Base-by-base conservation (phyloP, 805 yeast species). In the Pichia manshurica region DNA sequence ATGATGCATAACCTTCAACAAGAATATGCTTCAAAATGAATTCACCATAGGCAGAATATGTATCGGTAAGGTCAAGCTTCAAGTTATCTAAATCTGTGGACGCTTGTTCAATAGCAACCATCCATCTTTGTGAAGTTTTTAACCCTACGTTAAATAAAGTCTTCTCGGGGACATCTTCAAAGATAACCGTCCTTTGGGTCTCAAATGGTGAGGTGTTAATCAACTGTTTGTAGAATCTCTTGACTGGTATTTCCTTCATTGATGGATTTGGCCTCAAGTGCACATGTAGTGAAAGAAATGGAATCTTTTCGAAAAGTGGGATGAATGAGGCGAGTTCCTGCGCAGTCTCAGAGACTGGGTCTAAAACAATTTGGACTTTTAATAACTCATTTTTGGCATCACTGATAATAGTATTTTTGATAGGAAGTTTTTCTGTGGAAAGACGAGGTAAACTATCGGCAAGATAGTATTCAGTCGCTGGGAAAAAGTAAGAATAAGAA, bases 261-360 rank as follows among this genome's bases (percentile, higher is more conserved):
- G 45, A 25, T 8, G 42, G 32, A 9, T 29, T 25, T 1, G 96
- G 96, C 45, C 79, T 76, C 25, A 88, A 54, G 4, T 78, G 56
- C 0, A 89, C 64, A 19, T 72, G 71, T 5, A 82, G 58, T 19
- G 77, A 75, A 4, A 84, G 71, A 55, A 75, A 79, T 1, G 76
- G 64, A 23, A 83, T 52, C 0, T 76, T 54, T n/a, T 69, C 61
- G 9, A 69, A 58, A 31, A 57, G 16, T 3, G 61, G 55, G 3
- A 65, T 58, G 16, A 84, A 60, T 0, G 83, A 67, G 0, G 84
- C 55, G 8, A 80, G 57, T 42, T 75, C 77, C 57, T 87, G 98
- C 0, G 95, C 75, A 15, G 67, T 56, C 54, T 84, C 90, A 49
- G 77, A 75, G 2, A 80, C 63, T 1, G 98, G 97, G 60, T 93